Percentiles rank a stretch among this genome's conserved stretches.
Conservation (phyloP, 2,329 filamentous ascomycete genomes). For the Biscogniauxia mediterranea region DNA sequence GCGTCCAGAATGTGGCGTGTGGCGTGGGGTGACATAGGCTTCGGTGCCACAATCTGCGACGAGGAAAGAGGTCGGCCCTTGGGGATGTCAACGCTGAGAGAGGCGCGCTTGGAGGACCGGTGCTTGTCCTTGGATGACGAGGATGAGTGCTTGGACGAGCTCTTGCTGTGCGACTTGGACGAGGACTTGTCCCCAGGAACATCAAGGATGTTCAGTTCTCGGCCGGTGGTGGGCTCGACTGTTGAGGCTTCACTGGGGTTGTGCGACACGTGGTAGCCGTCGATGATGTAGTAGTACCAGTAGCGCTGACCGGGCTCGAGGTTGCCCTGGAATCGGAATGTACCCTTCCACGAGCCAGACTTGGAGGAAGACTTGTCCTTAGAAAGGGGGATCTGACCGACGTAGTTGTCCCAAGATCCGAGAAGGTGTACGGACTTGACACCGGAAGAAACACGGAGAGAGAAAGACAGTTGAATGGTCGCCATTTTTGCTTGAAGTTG, state of each 20-base stretch:
- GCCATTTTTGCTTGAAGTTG: constrained; percentile 65
- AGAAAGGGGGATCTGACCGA: constrained; percentile 88
- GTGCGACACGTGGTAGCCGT: constrained; percentile 97
- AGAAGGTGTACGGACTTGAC: constrained; percentile 97
- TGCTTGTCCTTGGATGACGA: constrained; percentile 40
- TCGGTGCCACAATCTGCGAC: constrained; percentile 87
- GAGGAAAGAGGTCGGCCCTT: constrained; percentile 87
- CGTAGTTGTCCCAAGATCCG: constrained; percentile 98
- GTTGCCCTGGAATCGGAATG: constrained; percentile 92
- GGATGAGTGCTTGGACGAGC: constrained; percentile 38
- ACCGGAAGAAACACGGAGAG: constrained; percentile 90
- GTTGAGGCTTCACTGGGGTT: constrained; percentile 88
- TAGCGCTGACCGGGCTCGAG: constrained; percentile 88
- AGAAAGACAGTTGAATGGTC: constrained; percentile 90
- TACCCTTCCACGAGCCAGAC: constrained; percentile 90
- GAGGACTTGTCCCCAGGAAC: constrained; percentile 59
- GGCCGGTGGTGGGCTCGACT: constrained; percentile 93
- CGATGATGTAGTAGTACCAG: constrained; percentile 99
- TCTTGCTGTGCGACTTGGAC: constrained; percentile 42
- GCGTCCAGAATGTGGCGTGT: constrained; percentile 83
- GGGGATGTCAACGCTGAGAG: constrained; percentile 66
- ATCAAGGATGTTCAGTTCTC: constrained; percentile 96
- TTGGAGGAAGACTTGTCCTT: constrained; percentile 82
- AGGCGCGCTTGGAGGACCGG: constrained; percentile 47
- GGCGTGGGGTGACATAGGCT: constrained; percentile 83